Base-by-base conservation (phyloP, 257 asterid species). In the Plectranthus barbatus region DNA sequence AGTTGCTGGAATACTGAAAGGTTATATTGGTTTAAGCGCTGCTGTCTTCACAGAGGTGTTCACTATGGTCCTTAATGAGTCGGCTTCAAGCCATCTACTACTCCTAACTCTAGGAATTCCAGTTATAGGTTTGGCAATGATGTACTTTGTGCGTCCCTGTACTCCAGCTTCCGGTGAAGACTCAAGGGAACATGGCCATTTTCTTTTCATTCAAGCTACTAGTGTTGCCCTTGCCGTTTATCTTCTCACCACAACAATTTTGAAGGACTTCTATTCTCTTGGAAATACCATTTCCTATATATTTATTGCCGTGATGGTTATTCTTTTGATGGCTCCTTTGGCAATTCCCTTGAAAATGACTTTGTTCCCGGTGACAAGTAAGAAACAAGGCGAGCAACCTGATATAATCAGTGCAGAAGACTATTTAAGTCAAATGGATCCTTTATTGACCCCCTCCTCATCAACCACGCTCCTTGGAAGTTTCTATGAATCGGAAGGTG, bases 281-380 rank as follows among this genome's bases (percentile, higher is more conserved):
- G 77, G 83, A 49, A 78, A 68, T 60, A 69, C 74, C 54, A 29
- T 85, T 23, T 83, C 83, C 46, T 89, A 90, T 50, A 41, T 65
- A 7, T 75, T 85, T 56, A 56, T 85, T 12, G 84, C 78, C 29
- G 47, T 93, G 39, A 93, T 90, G 97, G 78, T 89, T 71, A 19
- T 89, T 64, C 86, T 93, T 19, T 71, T 93, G 79, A 80, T 93
- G 95, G 84, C 97, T 59, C 99, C 99, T 65, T 73, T 93, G 13
- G 99, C 88, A 19, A 84, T 93, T 51, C 97, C 99, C 5, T 53
- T 93, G 18, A 93, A 93, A 67, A 93, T 89, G 97, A 89, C 96
- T 0, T 9, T 89, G 5, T 93, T 89, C 70, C 96, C 94, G 0
- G 62, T 75, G 6, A 75, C 45, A 10, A 70, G 56, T 46, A 77